phyloP scores from a whole-genome alignment of 2,329 filamentous ascomycete species.

The Ophiostoma himal-ulmi region DNA sequence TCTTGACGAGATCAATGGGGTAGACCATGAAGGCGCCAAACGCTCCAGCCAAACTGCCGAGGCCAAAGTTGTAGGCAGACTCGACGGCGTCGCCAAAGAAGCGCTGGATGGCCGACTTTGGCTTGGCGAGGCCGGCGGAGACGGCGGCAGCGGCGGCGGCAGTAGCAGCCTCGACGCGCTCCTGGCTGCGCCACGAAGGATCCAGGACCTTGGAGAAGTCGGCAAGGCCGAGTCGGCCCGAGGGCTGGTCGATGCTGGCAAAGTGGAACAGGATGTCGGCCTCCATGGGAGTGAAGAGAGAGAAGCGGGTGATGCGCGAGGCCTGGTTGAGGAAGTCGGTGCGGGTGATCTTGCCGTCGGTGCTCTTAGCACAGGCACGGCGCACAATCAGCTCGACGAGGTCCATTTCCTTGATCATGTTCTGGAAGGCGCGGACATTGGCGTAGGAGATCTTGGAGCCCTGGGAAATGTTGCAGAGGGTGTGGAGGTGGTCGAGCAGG shows the following conservation, averaged over 20 bases:
- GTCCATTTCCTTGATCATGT: constrained; percentile 97
- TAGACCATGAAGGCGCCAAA: constrained; percentile 99
- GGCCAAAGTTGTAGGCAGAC: constrained; percentile 81
- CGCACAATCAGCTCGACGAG: constrained; percentile 89
- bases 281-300: constrained; percentile 96
- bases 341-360: constrained; percentile 87
- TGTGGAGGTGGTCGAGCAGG: constrained; percentile 80
- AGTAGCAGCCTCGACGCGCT: constrained; percentile 31
- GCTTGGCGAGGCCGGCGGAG: not conserved
- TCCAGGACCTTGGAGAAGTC: constrained; percentile 97
- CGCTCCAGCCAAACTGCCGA: constrained; percentile 86
- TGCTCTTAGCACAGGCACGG: constrained; percentile 74
- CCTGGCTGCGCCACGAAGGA: constrained; percentile 74
- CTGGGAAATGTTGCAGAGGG: constrained; percentile 88
- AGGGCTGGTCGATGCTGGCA: constrained; percentile 79
- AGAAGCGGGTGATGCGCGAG: constrained; percentile 84
- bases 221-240: constrained; percentile 69
- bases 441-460: constrained; percentile 95
- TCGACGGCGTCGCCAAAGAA: constrained; percentile 62
- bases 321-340: constrained; percentile 94
- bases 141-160: not conserved
- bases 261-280: constrained; percentile 99
- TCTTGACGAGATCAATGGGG: constrained; percentile 97
- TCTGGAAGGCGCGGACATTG: constrained; percentile 96
- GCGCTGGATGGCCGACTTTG: constrained; percentile 49